phyloP scores from a whole-genome alignment of 768 basidiomycete genomes.

The Stropharia rugosoannulata region DNA sequence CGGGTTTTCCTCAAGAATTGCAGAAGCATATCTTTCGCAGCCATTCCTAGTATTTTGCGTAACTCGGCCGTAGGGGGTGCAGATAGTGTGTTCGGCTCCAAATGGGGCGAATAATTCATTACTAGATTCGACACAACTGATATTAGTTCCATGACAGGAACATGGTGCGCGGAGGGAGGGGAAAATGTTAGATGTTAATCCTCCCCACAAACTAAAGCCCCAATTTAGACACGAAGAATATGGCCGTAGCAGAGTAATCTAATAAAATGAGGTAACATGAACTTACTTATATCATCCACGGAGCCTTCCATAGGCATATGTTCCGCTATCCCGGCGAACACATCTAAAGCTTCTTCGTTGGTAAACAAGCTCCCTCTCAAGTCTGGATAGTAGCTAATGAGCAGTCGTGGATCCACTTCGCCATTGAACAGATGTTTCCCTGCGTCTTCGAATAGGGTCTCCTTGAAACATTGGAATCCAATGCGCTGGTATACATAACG shows the following conservation, averaged over 20 bases:
- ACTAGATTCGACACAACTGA: slow-evolving; percentile 88
- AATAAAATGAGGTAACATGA: background rate
- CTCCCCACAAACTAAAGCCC: slow-evolving; percentile 14
- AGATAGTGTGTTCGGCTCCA: slow-evolving; percentile 63
- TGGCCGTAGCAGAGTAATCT: background rate
- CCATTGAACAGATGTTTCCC: slow-evolving; percentile 76
- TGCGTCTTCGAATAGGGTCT: slow-evolving; percentile 84
- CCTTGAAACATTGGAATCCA: slow-evolving; percentile 74
- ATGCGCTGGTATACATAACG: slow-evolving; percentile 80
- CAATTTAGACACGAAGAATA: slow-evolving; percentile 15
- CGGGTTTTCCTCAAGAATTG: slow-evolving; percentile 64
- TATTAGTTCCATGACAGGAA: slow-evolving; percentile 67
- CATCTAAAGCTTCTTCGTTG: slow-evolving; percentile 54
- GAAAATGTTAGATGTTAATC: slow-evolving; percentile 23
- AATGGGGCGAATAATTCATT: slow-evolving; percentile 88
- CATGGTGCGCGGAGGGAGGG: slow-evolving; percentile 18
- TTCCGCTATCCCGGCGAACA: slow-evolving; percentile 76
- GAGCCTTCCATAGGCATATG: slow-evolving; percentile 66
- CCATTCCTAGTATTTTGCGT: slow-evolving; percentile 55
- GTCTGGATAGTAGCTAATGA: slow-evolving; percentile 78
- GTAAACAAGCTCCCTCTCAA: slow-evolving; percentile 66
- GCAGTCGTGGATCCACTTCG: slow-evolving; percentile 78
- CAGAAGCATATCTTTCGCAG: slow-evolving; percentile 77
- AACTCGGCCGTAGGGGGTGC: slow-evolving; percentile 75
- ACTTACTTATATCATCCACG: slow-evolving; percentile 88